These are phyloP conservation scores for Plasmodium relictum DNA, from an alignment of 169 alveolate species.

Conservation along the genomic window DNA sequence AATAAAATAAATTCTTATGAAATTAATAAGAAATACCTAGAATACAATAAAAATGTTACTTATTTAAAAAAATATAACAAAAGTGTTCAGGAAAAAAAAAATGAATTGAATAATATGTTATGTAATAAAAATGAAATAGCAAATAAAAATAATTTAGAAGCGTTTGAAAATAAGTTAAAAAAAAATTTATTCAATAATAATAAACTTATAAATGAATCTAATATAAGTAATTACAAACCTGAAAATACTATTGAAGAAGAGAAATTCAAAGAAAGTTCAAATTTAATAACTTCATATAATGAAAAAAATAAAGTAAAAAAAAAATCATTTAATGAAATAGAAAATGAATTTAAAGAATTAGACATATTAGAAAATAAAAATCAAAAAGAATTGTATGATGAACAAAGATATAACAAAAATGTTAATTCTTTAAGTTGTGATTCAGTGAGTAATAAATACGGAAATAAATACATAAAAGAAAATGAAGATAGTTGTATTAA, in stretches of 20 bases:
- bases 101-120: not conserved
- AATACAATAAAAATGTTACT: slow-evolving; percentile 8
- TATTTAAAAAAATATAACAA: slow-evolving; percentile 6
- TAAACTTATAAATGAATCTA: no score
- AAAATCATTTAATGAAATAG: slow-evolving; percentile 5
- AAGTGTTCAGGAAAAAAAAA: not conserved
- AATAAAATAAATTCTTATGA: not conserved
- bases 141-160: not conserved
- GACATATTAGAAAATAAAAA: not conserved
- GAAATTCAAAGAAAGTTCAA: slow-evolving; percentile 37
- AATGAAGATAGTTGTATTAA: not conserved
- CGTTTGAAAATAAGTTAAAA: not conserved
- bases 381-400: not conserved
- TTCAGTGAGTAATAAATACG: slow-evolving; percentile 2
- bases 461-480: not conserved
- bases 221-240: no score
- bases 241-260: not conserved
- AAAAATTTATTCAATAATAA: not conserved
- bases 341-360: not conserved
- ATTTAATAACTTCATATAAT: slow-evolving; percentile 20
- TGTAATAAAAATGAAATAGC: not conserved
- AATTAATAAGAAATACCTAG: not conserved
- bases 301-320: slow-evolving; percentile 8
- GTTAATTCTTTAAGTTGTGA: not conserved
- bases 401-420: not conserved